Base-by-base conservation (phyloP, 352 stramenopile genomes). In the Phytophthora agathidicida region DNA sequence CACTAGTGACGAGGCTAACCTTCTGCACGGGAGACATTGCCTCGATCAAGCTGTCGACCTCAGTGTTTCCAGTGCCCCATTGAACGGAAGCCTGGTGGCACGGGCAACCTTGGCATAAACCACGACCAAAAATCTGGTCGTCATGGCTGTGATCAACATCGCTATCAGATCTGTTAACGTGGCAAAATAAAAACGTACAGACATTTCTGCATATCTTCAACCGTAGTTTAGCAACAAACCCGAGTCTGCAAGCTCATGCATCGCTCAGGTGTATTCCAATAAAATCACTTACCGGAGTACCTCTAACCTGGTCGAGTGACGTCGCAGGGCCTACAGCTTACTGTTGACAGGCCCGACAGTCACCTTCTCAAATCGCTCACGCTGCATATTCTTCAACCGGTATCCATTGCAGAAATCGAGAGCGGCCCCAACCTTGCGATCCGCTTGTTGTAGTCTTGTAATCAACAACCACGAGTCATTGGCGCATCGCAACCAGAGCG, bases 361-460 rank as follows among this genome's bases (percentile, higher is more conserved):
- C 11, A 72, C 49, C 36, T 53, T 30, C 20, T 77, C 60, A 23
- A 92, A 92, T 8, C 51, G 55, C 49, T 84, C 65, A 9, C 64
- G 60, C 20, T 88, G 73, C 35, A 71, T 59, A 37, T 83, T 81
- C 50, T 93, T 89, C 31, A 95, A 69, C 1, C 82, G 83, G 38
- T 88, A 77, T 13, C 83, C 82, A 47, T 95, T 95, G 57, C 83
- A 86, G 45, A 95, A 95, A 42, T 95, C 86, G 24, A 90, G 42
- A 0, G 83, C 82, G 0, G 45, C 38, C 23, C 80, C 80, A 28
- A 92, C 49, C 36, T 89, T 90, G 26, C 79, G 71, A 48, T 91
- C 79, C 1, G 76, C 75, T 26, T 82, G 74, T 37, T 93, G 83
- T 26, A 95, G 54, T 20, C 83, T 85, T n/a, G 73, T 76, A 27